Conservation (phyloP, 108 stramenopile genomes). For the Schizochytrium sp. region DNA sequence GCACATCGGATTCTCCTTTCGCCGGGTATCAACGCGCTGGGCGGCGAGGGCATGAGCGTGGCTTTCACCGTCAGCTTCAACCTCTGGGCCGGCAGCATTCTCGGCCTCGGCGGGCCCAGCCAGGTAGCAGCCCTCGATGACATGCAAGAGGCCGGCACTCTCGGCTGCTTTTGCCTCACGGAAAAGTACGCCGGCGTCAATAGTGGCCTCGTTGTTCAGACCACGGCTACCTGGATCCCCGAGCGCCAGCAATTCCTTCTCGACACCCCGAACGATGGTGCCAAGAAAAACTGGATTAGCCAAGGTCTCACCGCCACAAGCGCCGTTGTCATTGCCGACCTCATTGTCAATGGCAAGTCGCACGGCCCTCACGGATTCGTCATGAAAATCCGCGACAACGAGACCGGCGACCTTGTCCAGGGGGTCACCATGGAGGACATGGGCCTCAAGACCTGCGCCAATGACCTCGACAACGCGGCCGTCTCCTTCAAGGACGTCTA, state of each 20-base stretch:
- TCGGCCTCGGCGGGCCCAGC: conserved; percentile 18
- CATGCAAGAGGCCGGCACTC: conserved; percentile 1
- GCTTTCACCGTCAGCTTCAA: conserved; percentile 35
- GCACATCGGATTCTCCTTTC: conserved; percentile 34
- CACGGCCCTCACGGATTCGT: not conserved
- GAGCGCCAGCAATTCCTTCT: conserved; percentile 22
- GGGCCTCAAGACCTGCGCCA: conserved; percentile 28
- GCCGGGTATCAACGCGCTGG: conserved; percentile 8
- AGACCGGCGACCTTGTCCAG: not conserved
- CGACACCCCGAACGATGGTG: conserved; percentile 27
- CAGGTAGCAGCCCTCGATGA: conserved; percentile 21
- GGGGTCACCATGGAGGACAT: not conserved
- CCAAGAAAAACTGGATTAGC: conserved; percentile 35
- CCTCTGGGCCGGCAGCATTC: conserved; percentile 30
- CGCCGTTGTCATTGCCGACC: conserved; percentile 30
- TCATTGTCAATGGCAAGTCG: conserved; percentile 18
- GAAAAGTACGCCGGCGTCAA: conserved; percentile 34
- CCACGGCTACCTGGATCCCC: conserved; percentile 1
- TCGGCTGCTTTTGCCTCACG: conserved; percentile 34
- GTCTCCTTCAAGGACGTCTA: conserved; percentile 26
- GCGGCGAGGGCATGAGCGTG: conserved; percentile 30
- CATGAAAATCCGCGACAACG: not conserved
- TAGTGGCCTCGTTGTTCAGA: conserved; percentile 28
- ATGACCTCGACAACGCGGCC: conserved; percentile 41
- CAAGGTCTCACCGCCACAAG: conserved; percentile 31